Evolutionary conservation across 2,329 filamentous ascomycete genomes (phyloP).

Genomic region (Colletotrichum aenigma): DNA sequence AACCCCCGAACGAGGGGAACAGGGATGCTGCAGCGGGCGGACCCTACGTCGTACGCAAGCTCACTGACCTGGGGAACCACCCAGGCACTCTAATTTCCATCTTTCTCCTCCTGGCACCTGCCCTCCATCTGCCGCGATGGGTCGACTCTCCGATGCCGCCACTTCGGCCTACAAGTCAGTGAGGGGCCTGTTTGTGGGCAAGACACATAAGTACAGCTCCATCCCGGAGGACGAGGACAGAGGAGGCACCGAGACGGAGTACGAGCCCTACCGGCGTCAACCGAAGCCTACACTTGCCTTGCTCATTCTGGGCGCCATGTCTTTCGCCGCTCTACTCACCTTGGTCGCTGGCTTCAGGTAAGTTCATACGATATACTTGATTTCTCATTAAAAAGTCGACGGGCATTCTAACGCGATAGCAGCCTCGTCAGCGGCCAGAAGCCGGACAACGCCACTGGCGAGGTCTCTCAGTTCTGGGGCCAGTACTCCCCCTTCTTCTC

Average conservation of each 20-base stretch:
- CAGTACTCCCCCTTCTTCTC: constrained; percentile 88
- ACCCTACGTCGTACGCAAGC: not conserved
- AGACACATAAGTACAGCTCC: constrained; percentile 32
- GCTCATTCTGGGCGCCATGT: constrained; percentile 23
- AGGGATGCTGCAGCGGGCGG: not conserved
- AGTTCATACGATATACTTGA: not conserved
- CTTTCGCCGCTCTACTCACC: constrained; percentile 7
- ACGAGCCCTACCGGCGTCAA: constrained; percentile 17
- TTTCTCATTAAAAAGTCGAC: not conserved
- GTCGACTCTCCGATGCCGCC: constrained; percentile 10
- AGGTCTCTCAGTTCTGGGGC: constrained; percentile 75
- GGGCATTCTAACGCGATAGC: not conserved
- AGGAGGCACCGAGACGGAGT: constrained; percentile 14
- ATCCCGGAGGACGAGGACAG: constrained; percentile 23
- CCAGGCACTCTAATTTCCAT: not conserved
- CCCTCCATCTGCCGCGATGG: not conserved
- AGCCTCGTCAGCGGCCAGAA: constrained; percentile 19
- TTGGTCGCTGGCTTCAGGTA: constrained; percentile 7
- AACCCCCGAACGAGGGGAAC: not conserved
- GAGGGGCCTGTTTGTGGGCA: constrained; percentile 18
- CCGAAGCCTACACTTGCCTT: constrained; percentile 22
- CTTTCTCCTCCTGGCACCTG: not conserved
- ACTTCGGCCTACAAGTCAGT: constrained; percentile 18
- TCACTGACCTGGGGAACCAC: not conserved
- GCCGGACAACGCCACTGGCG: not conserved